Base-by-base conservation (phyloP, 1,284 basidiomycete genomes). In the Mycena sp. region DNA sequence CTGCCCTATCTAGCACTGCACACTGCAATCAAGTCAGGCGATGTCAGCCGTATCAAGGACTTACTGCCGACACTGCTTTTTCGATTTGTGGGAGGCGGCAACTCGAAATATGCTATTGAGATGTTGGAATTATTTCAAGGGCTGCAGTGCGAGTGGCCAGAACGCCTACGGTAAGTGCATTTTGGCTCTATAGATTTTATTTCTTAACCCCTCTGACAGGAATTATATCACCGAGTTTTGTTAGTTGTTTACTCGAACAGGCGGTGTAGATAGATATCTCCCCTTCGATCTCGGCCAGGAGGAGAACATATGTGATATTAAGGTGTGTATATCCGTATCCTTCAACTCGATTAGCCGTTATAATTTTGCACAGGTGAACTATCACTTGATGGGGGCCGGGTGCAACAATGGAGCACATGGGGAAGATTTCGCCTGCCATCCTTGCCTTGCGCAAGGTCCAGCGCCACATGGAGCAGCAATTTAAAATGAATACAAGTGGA, bases 41-140 rank as follows among this genome's bases (percentile, higher is more conserved):
- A 82, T 69, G 73, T 82, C 12, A 77, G 78, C 0, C 28, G 68
- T 0, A 77, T 81, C 71, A 74, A 80, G 58, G 72, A 70, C 17
- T 28, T 75, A 16, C 56, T 80, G 7, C 78, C 77, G 0, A 65
- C 48, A 0, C 46, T 78, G 0, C 50, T 77, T 0, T 73, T 74
- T 38, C 72, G 74, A 0, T 77, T 76, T 62, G 38, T 53, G 3
- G 76, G 75, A 14, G 72, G 75, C 0, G 54, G 67, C 0, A 73
- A 76, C 41, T 44, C 61, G 3, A 73, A 76, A 25, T 77, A 77
- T 49, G 41, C 65, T 0, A 63, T 61, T 10, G 74, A 76, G 54
- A 54, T 74, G 1, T 61, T 77, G 2, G 74, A 77, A 61, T 51
- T 74, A 0, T 28, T 78, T 1, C 77, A 78, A 58, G 66, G 67